Conservation (phyloP, 1,284 basidiomycete species). For the Coniophora puteana region DNA sequence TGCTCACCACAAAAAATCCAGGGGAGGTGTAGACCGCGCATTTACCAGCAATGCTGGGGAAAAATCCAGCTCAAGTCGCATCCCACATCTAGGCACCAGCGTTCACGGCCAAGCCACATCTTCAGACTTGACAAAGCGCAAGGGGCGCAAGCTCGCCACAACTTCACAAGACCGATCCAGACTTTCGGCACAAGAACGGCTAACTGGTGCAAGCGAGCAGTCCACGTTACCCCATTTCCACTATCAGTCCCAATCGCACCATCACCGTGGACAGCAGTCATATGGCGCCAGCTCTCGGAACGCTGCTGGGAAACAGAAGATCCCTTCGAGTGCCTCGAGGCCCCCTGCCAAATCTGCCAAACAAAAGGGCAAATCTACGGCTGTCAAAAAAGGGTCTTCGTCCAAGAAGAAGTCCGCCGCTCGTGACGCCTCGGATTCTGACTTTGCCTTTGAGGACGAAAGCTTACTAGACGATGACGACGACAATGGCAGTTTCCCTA, state of each 20-base stretch:
- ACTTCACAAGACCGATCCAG: constrained; percentile 23
- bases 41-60: constrained; percentile 16
- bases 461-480: constrained; percentile 26
- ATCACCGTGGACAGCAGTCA: constrained; percentile 14
- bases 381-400: constrained; percentile 33
- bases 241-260: constrained; percentile 27
- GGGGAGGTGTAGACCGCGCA: constrained; percentile 10
- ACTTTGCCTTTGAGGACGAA: constrained; percentile 17
- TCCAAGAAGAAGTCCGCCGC: constrained; percentile 30
- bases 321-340: constrained; percentile 32
- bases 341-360: constrained; percentile 27
- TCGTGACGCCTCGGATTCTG: constrained; percentile 31
- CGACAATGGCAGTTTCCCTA: constrained; percentile 51
- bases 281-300: constrained; percentile 17
- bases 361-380: constrained; percentile 36
- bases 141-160: constrained; percentile 46
- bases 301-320: constrained; percentile 17
- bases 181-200: constrained; percentile 16
- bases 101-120: constrained; percentile 19
- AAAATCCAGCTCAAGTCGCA: constrained; percentile 14
- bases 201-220: constrained; percentile 25
- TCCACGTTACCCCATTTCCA: constrained; percentile 30
- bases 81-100: constrained; percentile 20
- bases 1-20: constrained; percentile 19
- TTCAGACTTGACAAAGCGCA: constrained; percentile 40